phyloP scores from a whole-genome alignment of 2,329 filamentous ascomycete genomes.

The Leptographium wingfieldii region DNA sequence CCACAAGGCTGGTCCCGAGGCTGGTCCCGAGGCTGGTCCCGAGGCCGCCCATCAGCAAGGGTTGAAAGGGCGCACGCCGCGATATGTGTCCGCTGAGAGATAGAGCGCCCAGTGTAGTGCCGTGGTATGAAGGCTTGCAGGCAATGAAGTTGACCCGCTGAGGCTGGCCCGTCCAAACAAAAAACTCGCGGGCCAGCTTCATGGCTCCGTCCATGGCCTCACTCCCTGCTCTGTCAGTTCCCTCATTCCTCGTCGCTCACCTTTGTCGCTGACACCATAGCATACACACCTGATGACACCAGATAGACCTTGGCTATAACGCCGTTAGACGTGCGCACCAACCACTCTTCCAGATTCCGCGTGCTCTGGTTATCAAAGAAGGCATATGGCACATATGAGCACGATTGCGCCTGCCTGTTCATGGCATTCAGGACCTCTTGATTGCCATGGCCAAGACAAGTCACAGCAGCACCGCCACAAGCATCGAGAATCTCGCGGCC shows the following conservation, averaged over 20 bases:
- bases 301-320: conserved; percentile 26
- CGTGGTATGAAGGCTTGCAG: conserved; percentile 57
- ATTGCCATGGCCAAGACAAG: conserved; percentile 57
- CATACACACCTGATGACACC: conserved; percentile 21
- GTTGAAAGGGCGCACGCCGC: conserved; percentile 43
- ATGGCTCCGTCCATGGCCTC: conserved; percentile 58
- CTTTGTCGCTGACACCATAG: neutral
- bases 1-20: conserved; percentile 20
- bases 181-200: conserved; percentile 56
- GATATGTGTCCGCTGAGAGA: conserved; percentile 45
- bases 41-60: conserved; percentile 37
- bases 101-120: conserved; percentile 52
- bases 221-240: conserved; percentile 32
- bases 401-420: conserved; percentile 29
- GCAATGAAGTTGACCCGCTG: conserved; percentile 50
- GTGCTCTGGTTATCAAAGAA: conserved; percentile 42
- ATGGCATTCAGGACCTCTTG: conserved; percentile 49
- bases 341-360: conserved; percentile 30
- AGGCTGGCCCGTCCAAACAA: conserved; percentile 39
- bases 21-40: neutral
- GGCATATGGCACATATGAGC: conserved; percentile 19
- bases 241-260: neutral
- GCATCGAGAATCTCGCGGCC: conserved; percentile 56
- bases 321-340: conserved; percentile 25
- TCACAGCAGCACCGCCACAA: conserved; percentile 60